Evolutionary conservation across 495 filamentous ascomycete species (phyloP).

Genomic region (Hamigera avellanea): DNA sequence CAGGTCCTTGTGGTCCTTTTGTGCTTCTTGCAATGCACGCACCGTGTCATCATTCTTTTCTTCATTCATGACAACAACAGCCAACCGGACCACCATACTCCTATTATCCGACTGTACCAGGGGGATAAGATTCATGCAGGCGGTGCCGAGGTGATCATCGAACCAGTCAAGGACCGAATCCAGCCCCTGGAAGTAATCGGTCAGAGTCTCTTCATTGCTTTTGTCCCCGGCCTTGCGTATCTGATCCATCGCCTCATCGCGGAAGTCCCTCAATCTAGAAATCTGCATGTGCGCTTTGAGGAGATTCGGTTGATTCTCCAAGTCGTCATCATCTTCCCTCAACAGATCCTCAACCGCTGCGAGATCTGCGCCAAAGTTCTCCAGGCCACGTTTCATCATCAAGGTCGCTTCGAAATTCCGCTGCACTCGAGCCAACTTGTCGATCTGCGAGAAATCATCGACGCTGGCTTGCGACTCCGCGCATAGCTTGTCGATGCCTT

Average conservation of each 20-base stretch:
- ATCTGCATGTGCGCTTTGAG: conserved; percentile 82
- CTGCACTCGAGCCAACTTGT: conserved; percentile 84
- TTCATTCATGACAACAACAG: conserved; percentile 85
- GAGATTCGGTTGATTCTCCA: conserved; percentile 86
- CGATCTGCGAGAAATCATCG: conserved; percentile 92
- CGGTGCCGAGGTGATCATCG: conserved; percentile 82
- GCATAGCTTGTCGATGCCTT: conserved; percentile 96
- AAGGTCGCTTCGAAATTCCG: conserved; percentile 87
- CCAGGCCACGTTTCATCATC: conserved; percentile 80
- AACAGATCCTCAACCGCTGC: conserved; percentile 63
- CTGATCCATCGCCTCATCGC: conserved; percentile 93
- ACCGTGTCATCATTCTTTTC: conserved; percentile 92
- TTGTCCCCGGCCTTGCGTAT: conserved; percentile 62
- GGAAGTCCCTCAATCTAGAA: conserved; percentile 80
- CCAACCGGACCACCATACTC: conserved; percentile 80
- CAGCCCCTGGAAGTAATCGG: conserved; percentile 79
- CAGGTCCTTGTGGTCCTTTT: conserved; percentile 90
- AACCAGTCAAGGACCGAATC: conserved; percentile 87
- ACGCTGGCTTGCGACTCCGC: conserved; percentile 94
- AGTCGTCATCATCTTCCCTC: conserved; percentile 67
- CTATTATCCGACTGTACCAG: conserved; percentile 73
- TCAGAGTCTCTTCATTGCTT: conserved; percentile 65
- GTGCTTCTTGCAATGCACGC: conserved; percentile 79
- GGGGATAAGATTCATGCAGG: conserved; percentile 82
- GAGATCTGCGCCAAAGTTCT: conserved; percentile 69